Base-by-base conservation (phyloP, 2,329 filamentous ascomycete species). In the Pseudogymnoascus verrucosus region DNA sequence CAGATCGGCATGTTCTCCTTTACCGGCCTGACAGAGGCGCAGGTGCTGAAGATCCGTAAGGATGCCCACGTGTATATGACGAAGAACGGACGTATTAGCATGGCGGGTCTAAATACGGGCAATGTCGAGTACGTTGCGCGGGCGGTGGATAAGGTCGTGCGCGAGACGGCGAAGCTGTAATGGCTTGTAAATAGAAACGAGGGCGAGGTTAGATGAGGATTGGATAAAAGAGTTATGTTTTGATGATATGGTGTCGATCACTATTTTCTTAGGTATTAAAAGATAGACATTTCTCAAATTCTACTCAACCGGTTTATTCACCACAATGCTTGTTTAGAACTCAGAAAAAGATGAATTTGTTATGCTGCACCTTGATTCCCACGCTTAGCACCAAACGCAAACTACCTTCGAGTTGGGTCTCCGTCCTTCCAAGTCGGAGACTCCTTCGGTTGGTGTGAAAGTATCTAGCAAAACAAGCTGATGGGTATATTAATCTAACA, bases 1-100 rank as follows among this genome's bases (percentile, higher is more conserved):
- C 95, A 99, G 83, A 99, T 99, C 74, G 95, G 95, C 79, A 99
- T 99, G 95, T 99, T 99, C 80, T 93, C 89, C 76, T 99, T 96
- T 76, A 96, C 91, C 0, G 91, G 91, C 11, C 78, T 96, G 74
- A 84, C 76, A 11, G 89, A 92, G 78, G 74, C 84, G 66, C 90
- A 95, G 74, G 90, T 93, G 6, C 70, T 83, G 69, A 86, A 85
- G 77, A 78, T 95, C 66, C 83, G 88, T 62, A 80, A 85, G 66
- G 84, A 90, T 61, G 84, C 81, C 65, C 90, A 95, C 75, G 82
- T 95, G 62, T 95, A 95, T 79, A 93, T 93, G 85, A 98, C 93
- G 69, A 97, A 97, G 85, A 99, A 99, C 74, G 95, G 95, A 21
- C 89, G 95, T 60, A 96, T 98, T 77, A 96, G 90, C 74, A 98